Evolutionary conservation across 1,284 basidiomycete genomes (phyloP), one percentile per base, ranked within the genome.

Genomic region (Puccinia novopanici): DNA sequence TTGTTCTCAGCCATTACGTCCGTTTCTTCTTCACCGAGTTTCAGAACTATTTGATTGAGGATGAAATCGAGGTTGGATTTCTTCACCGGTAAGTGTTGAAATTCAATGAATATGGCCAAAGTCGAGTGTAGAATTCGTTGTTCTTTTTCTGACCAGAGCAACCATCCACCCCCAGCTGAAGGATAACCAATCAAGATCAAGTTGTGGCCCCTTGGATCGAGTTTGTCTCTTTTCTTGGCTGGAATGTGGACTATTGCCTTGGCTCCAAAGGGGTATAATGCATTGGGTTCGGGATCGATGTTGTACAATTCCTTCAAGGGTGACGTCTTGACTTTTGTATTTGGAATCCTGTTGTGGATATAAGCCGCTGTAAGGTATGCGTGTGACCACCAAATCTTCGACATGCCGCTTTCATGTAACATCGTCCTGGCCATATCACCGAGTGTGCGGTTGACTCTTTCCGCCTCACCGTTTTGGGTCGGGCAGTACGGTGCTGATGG

Each of bases 381-480:
- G 19, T 73, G 55, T 17, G 27, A 40, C 71, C 48, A 73, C 37
- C 30, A 57, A 2, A 27, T 2, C 5, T 57, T 40, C 2, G 71
- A 24, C 3, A 73, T 19, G 3, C 10, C 9, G 24, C 71, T 55
- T 1, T 30, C 6, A 13, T 55, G 15, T 22, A 73, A 15, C 48
- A 73, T 73, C 17, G 22, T 50, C 3, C 24, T 24, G 3, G 54
- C 71, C 48, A 73, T 37, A 19, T 73, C 52, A 13, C 27, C 27
- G 34, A 73, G 52, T 6, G 71, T 73, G 3, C 40, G 50, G 34
- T 73, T 73, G 1, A 73, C 50, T 4, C 19, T 10, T 24, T 73
- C 52, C 12, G 71, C 71, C 24, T 73, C 71, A 37, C 71, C 71
- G 24, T 73, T 73, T 5, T 73, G 24, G 52, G 30, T 34, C 12